Percentiles rank a stretch among this genome's conserved stretches.
Evolutionary conservation across 2,329 filamentous ascomycete genomes (phyloP).

Genomic region (Penicillium frequentans): DNA sequence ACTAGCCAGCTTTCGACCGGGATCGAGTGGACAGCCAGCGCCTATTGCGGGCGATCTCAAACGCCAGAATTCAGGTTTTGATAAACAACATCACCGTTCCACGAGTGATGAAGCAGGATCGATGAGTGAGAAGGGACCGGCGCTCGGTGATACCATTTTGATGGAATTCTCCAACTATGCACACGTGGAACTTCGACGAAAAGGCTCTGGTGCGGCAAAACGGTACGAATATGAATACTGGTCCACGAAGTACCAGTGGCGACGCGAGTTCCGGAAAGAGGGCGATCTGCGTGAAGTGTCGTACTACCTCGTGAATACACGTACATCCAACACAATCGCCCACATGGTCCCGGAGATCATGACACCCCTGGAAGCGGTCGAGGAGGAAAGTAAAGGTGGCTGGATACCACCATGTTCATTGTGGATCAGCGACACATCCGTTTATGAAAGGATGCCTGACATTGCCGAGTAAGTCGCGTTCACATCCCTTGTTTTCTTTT

Average conservation of each 20-base stretch:
- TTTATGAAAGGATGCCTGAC: constrained; percentile 71
- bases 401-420: constrained; percentile 91
- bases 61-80: constrained; percentile 61
- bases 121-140: constrained; percentile 11
- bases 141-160: constrained; percentile 75
- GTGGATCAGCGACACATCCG: constrained; percentile 76
- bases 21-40: constrained; percentile 45
- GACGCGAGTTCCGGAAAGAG: constrained; percentile 68
- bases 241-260: constrained; percentile 84
- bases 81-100: constrained; percentile 35
- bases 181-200: constrained; percentile 76
- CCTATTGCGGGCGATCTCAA: constrained; percentile 48
- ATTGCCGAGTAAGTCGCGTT: constrained; percentile 74
- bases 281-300: constrained; percentile 64
- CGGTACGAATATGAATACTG: constrained; percentile 93
- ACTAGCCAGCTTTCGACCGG: constrained; percentile 56
- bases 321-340: constrained; percentile 66
- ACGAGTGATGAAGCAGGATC: constrained; percentile 22
- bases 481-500: background rate
- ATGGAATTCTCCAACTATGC: constrained; percentile 98
- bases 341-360: constrained; percentile 81
- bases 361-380: constrained; percentile 66
- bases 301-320: constrained; percentile 75
- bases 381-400: constrained; percentile 75
- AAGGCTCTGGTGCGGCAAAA: constrained; percentile 66